Conservation (phyloP, 164 flowering plant species). For the grape (Vitis vinifera) region DNA sequence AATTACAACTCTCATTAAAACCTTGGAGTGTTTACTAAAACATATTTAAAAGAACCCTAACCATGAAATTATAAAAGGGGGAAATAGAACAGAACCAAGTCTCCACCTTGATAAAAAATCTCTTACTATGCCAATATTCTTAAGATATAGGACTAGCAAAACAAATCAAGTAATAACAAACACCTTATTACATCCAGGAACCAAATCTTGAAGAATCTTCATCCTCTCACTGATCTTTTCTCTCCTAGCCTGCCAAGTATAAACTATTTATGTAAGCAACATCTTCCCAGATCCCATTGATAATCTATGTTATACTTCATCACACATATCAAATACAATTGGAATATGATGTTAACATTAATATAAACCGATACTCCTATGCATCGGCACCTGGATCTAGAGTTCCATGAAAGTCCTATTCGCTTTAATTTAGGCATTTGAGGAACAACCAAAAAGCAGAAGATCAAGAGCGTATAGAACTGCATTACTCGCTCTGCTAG, state of each 20-base stretch:
- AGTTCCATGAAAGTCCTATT: not conserved
- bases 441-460: not conserved
- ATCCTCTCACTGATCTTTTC: slow-evolving; percentile 98
- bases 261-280: not conserved
- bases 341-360: not conserved
- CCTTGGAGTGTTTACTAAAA: too few relatives aligned
- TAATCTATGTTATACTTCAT: not conserved
- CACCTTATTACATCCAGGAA: slow-evolving; percentile 99
- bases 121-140: not conserved
- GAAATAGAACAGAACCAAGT: not conserved
- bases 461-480: not conserved
- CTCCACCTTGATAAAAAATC: not conserved
- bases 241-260: slow-evolving; percentile 77
- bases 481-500: slow-evolving; percentile 86
- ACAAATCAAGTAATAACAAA: slow-evolving; percentile 1
- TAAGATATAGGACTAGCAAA: not conserved
- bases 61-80: not conserved
- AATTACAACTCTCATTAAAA: not conserved
- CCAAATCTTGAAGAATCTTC: slow-evolving; percentile 93
- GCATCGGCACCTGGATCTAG: not conserved
- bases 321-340: not conserved
- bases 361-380: too few relatives aligned
- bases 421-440: not conserved
- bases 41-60: too few relatives aligned
- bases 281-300: not conserved